phyloP scores from a whole-genome alignment of 495 filamentous ascomycete species.

The Trichoderma gamsii region DNA sequence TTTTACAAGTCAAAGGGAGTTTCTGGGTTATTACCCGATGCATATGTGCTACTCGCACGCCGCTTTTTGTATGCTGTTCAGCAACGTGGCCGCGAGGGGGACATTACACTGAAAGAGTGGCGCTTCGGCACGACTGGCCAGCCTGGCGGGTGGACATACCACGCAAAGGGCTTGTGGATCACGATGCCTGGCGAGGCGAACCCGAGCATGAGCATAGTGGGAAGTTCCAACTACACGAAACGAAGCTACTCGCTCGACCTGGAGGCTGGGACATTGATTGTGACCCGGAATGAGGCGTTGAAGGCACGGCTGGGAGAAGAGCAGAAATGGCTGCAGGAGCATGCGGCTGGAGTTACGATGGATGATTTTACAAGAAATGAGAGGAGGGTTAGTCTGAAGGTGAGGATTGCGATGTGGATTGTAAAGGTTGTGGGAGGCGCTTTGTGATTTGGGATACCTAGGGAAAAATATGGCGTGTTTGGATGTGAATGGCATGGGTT shows the following conservation, averaged over 20 bases:
- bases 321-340: constrained; percentile 67
- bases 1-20: constrained; percentile 88
- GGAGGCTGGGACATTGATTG: constrained; percentile 76
- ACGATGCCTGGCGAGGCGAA: constrained; percentile 54
- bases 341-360: constrained; percentile 56
- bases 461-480: background rate
- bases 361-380: constrained; percentile 76
- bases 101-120: constrained; percentile 84
- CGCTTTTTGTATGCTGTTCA: constrained; percentile 71
- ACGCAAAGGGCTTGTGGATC: constrained; percentile 95
- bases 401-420: constrained; percentile 88
- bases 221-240: constrained; percentile 94
- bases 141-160: constrained; percentile 89
- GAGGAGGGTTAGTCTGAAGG: constrained; percentile 75
- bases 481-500: background rate
- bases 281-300: constrained; percentile 70
- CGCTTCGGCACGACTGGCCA: constrained; percentile 71
- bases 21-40: constrained; percentile 81
- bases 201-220: constrained; percentile 76
- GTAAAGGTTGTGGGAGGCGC: constrained; percentile 66
- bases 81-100: constrained; percentile 48
- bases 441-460: constrained; percentile 41
- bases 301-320: constrained; percentile 70
- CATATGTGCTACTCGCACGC: constrained; percentile 81
- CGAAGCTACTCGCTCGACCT: constrained; percentile 86